A percentile compares a stretch with the other conserved stretches of the same genome.
phyloP scores from a whole-genome alignment of 257 asterid genomes.

The Nicotiana attenuata region DNA sequence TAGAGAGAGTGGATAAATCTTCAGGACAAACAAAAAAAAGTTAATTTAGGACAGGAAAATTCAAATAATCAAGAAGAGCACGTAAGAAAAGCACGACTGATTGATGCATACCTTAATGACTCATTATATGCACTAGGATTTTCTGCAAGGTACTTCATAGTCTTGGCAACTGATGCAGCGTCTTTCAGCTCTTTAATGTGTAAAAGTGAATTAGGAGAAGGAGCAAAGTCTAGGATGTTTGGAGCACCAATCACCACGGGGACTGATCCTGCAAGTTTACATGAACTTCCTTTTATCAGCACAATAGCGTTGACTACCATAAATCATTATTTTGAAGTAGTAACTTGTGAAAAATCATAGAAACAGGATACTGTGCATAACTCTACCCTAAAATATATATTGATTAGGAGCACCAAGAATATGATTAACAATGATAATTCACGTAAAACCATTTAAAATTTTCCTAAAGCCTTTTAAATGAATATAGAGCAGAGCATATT shows the following conservation, averaged over 20 bases:
- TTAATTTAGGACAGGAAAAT: not conserved
- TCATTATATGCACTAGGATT: constrained; percentile 67
- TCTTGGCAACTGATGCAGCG: constrained; percentile 60
- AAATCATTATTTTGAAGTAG: not conserved
- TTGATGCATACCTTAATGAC: constrained; percentile 55
- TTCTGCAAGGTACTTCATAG: constrained; percentile 70
- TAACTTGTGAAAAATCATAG: not conserved
- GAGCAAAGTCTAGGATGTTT: constrained; percentile 89
- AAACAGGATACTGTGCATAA: not conserved
- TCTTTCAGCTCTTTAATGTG: constrained; percentile 76
- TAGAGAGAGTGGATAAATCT: not conserved
- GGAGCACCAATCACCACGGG: constrained; percentile 97
- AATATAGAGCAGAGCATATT: not conserved
- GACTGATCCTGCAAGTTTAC: constrained; percentile 50
- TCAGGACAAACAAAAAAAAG: not conserved
- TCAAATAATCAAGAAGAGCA: not conserved
- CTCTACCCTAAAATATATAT: not conserved
- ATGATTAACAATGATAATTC: not conserved
- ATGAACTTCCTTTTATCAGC: not conserved
- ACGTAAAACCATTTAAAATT: not conserved
- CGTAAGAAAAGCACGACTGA: not conserved
- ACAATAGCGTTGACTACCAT: not conserved
- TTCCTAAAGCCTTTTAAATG: not conserved
- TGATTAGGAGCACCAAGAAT: not conserved
- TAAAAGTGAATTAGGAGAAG: constrained; percentile 59